phyloP scores from a whole-genome alignment of 23 red algal genomes.

The Rhodosorus marinus region DNA sequence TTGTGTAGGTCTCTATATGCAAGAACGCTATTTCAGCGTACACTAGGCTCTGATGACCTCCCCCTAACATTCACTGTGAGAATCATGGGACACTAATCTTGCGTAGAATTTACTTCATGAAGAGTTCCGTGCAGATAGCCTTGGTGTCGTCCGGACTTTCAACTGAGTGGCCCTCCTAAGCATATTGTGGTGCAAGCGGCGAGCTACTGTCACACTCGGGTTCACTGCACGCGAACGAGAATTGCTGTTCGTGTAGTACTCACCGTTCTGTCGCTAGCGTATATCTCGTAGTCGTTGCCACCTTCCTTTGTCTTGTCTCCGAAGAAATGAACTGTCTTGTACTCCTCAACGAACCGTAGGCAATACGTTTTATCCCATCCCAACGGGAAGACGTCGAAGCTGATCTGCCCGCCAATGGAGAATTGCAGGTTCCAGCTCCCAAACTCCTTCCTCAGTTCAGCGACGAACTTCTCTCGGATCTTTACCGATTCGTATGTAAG shows the following conservation, averaged over 20 bases:
- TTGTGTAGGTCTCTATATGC: no score
- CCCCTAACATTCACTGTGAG: no score
- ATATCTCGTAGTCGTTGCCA: slow-evolving; percentile 99
- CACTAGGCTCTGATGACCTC: no score
- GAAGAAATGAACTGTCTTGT: slow-evolving; percentile 78
- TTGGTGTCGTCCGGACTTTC: slow-evolving; percentile 57
- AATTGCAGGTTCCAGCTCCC: slow-evolving; percentile 42
- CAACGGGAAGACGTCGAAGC: slow-evolving; percentile 84
- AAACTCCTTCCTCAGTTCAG: slow-evolving; percentile 53
- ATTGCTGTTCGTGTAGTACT: no score
- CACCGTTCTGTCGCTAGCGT: slow-evolving; percentile 28
- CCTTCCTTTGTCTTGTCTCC: slow-evolving; percentile 90
- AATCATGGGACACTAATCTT: no score
- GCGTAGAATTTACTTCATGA: slow-evolving; percentile 26
- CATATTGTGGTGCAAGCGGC: no score
- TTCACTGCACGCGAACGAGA: neutral
- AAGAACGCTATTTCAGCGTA: no score
- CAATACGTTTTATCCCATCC: slow-evolving; percentile 96
- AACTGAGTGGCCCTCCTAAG: slow-evolving; percentile 57
- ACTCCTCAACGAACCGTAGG: slow-evolving; percentile 58
- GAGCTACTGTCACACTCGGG: no score
- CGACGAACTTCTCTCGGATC: slow-evolving; percentile 64
- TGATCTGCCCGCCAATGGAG: slow-evolving; percentile 98
- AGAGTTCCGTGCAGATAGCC: slow-evolving; percentile 35
- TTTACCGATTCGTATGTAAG: neutral